Base-by-base conservation (phyloP, 495 filamentous ascomycete species). In the Podospora didyma region DNA sequence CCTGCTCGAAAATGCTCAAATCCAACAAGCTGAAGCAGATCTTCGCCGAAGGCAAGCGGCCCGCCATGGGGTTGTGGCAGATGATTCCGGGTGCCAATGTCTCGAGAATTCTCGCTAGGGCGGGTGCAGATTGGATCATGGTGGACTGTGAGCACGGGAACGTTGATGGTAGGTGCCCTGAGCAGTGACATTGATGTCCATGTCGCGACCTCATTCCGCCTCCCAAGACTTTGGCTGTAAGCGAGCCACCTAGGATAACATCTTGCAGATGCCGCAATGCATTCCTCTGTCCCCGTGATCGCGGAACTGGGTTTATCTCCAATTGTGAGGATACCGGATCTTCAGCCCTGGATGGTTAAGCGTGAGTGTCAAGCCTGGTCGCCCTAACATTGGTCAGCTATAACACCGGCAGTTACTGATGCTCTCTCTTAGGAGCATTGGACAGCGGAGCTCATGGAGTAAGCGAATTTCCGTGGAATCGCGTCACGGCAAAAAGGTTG, bases 91-190 rank as follows among this genome's bases (percentile, higher is more conserved):
- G 89, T 2, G 72, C 78, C 51, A 90, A 89, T 64, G 75, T 85
- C 37, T 82, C 87, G n/a, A 79, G 88, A 45, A 70, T 81, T 12
- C 76, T 92, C 28, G 86, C 87, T 9, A 74, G 85, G 24, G 77
- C 84, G 3, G 85, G 85, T 6, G 80, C 85, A 2, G 88, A 89
- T 67, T 92, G 87, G 87, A 79, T 90, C 2, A 77, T 86, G 64
- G 82, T 91, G 19, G 89, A 92, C 69, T 84, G 79, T 46, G 87
- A 90, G 66, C 89, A 93, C 71, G 89, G 89, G 19, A 89, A 88
- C 61, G 86, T 92, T 23, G 86, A 88, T 62, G 88, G 85, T 87
- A 72, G 31, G 69, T 26, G 23, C n/a, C 26, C n/a, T 17, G 12
- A 5, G 4, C 12, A 17, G 12, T 42, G 12, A 16, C n/a, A 5